Percentiles rank a stretch among this genome's conserved stretches.
phyloP scores from a whole-genome alignment of 225 moss, liverwort and hornwort species.

The Marchantia paleacea region DNA sequence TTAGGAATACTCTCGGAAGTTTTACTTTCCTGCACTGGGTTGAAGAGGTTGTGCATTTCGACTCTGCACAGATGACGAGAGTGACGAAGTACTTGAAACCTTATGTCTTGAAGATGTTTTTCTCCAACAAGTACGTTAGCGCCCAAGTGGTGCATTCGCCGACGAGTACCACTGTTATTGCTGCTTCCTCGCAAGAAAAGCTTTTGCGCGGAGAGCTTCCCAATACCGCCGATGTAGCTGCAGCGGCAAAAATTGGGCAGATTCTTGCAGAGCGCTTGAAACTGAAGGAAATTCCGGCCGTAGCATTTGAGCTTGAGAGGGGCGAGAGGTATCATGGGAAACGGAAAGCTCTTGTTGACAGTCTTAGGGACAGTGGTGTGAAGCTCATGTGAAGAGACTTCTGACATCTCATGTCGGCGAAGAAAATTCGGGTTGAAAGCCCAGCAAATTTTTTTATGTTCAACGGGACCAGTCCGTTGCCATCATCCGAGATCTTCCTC shows the following conservation, averaged over 20 bases:
- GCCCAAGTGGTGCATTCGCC: constrained; percentile 71
- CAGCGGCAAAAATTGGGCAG: constrained; percentile 52
- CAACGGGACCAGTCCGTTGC: background rate
- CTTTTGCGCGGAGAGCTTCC: constrained; percentile 45
- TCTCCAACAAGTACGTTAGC: constrained; percentile 80
- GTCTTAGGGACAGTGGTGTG: constrained; percentile 57
- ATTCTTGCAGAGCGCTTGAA: constrained; percentile 60
- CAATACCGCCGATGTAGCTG: constrained; percentile 54
- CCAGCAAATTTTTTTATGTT: background rate
- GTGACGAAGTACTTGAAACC: constrained; percentile 78
- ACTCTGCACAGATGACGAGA: constrained; percentile 29
- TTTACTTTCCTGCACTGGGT: too few relatives aligned
- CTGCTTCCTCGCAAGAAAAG: constrained; percentile 74
- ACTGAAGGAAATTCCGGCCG: constrained; percentile 66
- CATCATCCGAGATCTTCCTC: background rate
- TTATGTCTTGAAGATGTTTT: constrained; percentile 69
- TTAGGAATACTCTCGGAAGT: too few relatives aligned
- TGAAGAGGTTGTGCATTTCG: too few relatives aligned
- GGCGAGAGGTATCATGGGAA: constrained; percentile 72
- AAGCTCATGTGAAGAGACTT: constrained; percentile 46
- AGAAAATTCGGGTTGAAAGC: background rate
- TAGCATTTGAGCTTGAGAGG: constrained; percentile 53
- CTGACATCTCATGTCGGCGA: too few relatives aligned
- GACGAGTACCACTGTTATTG: constrained; percentile 57
- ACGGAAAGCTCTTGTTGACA: constrained; percentile 61